Conservation (phyloP, 2,329 filamentous ascomycete species). For the Penicillium occitanis region DNA sequence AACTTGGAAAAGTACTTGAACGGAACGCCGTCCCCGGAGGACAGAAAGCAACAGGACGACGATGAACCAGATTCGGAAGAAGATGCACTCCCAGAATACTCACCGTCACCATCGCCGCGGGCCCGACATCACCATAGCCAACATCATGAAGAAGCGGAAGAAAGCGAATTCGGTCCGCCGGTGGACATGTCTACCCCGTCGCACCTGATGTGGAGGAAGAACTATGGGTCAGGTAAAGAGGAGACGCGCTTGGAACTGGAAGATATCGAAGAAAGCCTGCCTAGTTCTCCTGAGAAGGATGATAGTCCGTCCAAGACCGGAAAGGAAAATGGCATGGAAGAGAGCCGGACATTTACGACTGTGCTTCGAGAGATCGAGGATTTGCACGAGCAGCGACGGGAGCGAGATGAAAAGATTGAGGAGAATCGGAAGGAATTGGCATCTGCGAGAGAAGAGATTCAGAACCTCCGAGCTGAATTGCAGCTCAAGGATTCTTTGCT, state of each 20-base stretch:
- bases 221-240: conserved; percentile 27
- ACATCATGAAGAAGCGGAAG: conserved; percentile 36
- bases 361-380: conserved; percentile 36
- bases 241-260: conserved; percentile 39
- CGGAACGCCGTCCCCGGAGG: neutral
- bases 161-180: conserved; percentile 45
- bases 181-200: conserved; percentile 47
- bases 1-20: conserved; percentile 43
- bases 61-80: conserved; percentile 19
- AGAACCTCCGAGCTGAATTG: conserved; percentile 41
- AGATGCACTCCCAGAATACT: conserved; percentile 22
- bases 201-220: conserved; percentile 37
- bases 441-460: conserved; percentile 40
- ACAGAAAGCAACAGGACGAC: conserved; percentile 10
- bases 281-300: conserved; percentile 27
- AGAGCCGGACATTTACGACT: conserved; percentile 24
- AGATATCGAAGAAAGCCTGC: conserved; percentile 38
- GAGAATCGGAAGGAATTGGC: conserved; percentile 33
- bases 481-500: conserved; percentile 33
- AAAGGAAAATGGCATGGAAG: conserved; percentile 25
- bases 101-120: conserved; percentile 24
- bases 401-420: conserved; percentile 38
- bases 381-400: conserved; percentile 33
- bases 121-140: conserved; percentile 24
- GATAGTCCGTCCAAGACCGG: conserved; percentile 32